Evolutionary conservation across 179 eudicot species (phyloP), one percentile per base, ranked within the genome.

Genomic region (Kewa caespitosa): DNA sequence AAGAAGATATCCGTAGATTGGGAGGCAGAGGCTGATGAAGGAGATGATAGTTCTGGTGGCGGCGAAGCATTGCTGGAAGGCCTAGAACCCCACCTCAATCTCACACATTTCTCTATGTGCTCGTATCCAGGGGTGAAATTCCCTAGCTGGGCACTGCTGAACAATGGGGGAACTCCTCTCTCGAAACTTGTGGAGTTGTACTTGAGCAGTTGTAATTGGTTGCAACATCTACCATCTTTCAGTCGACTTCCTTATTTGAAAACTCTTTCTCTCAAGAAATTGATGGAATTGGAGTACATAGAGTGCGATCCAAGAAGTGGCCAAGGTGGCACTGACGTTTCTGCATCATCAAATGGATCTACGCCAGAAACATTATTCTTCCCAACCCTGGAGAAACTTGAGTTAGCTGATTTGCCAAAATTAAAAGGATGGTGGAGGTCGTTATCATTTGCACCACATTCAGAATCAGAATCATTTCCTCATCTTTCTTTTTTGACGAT

Each of bases 341-440:
- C 23, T 11, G 27, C 23, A 23, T 59, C 63, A 18, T 59, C 63
- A 59, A 8, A n/a, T 12, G 33, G 31, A 13, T 38, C 61, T 4
- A 41, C 8, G 1, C n/a, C n/a, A n/a, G 54, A 6, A 4, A 9
- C 23, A 36, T 8, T 18, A 3, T 64, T 76, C 77, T 71, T 76
- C 22, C 83, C 76, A 4, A 64, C 74, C 11, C 80, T 80, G 43
- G 74, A 80, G 46, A 20, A n/a, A 25, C 76, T 80, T 11, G 9
- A 36, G 7, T 30, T 80, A 12, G 4, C 3, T 3, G 5, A n/a
- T 1, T 10, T 76, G 38, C 28, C 41, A 17, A 38, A 72, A 39
- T 60, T 81, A 39, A 50, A 60, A 67, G 73, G 61, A 5, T 81
- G 75, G 81, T 72, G 81, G 74, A 42, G 32, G 52, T 25, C 17